Base-by-base conservation (phyloP, 2,329 filamentous ascomycete species). In the Pseudogymnoascus sp. region DNA sequence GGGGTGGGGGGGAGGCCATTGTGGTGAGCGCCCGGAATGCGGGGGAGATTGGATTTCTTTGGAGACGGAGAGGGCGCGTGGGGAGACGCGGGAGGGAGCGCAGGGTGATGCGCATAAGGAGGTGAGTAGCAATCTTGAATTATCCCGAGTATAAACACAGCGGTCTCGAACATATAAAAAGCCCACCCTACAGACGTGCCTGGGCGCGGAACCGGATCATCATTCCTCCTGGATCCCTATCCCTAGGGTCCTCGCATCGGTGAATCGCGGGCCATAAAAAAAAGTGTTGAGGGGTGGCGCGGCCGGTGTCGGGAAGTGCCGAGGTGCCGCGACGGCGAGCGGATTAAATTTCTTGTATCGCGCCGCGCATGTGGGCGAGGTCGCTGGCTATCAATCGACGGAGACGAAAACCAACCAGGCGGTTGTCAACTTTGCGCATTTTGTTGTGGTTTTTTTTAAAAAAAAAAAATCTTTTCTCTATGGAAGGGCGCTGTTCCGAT, bases 281-380 rank as follows among this genome's bases (percentile, higher is more conserved):
- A 52, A 52, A 28, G 14, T 52, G 42, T 52, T 52, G 42, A 52
- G 42, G 14, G 23, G 42, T 52, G 42, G 42, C 23, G 42, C 42
- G 42, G 23, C 42, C 42, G 23, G 42, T 52, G 42, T 52, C 42
- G 42, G 42, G 42, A 52, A 28, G 42, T 52, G 23, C 42, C 42
- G 42, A 52, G 42, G 42, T 16, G 42, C 41, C 41, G 42, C 14
- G 9, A 19, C 23, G 23, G 42, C 12, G 42, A 28, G 41, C 14
- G 42, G 23, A 52, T 52, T 52, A 52, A 52, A 52, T 52, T 52
- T 52, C 42, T 52, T 52, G 42, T 28, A 52, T 28, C 42, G 42
- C 19, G 42, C 41, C 14, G 42, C 42, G 42, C 42, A 52, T 52
- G 42, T 52, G 42, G 42, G 12, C 5, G 19, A 23, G 42, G 5